Percentiles rank a stretch among this genome's conserved stretches.
Conservation (phyloP, 352 stramenopile genomes). For the Peronosclerospora sorghi region DNA sequence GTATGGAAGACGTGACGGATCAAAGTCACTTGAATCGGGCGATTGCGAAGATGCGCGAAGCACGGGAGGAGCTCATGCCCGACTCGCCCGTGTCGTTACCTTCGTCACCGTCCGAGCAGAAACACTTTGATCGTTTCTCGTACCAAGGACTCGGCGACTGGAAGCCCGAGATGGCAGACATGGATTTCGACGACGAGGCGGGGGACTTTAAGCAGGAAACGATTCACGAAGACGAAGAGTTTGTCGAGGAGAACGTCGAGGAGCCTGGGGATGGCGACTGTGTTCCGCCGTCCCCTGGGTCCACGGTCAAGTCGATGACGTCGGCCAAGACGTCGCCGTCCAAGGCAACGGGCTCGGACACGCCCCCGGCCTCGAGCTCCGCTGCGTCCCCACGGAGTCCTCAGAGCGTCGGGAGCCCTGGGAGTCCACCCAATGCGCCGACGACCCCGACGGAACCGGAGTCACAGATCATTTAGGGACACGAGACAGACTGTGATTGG, state of each 20-base stretch:
- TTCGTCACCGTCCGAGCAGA: constrained; percentile 50
- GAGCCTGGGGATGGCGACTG: constrained; percentile 21
- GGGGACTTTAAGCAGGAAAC: constrained; percentile 44
- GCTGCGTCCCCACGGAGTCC: constrained; percentile 28
- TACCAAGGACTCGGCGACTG: constrained; percentile 52
- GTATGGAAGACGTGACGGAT: constrained; percentile 60
- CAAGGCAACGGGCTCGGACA: constrained; percentile 24
- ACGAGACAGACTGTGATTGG: constrained; percentile 16
- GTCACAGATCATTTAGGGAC: constrained; percentile 27
- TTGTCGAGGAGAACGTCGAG: constrained; percentile 25
- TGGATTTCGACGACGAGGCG: constrained; percentile 47
- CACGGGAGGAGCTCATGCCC: constrained; percentile 59
- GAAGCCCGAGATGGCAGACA: constrained; percentile 52
- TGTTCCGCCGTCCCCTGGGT: constrained; percentile 26
- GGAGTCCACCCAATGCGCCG: constrained; percentile 16
- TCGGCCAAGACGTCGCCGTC: constrained; percentile 20
- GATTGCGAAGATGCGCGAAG: constrained; percentile 59
- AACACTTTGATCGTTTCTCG: constrained; percentile 68
- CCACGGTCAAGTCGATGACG: constrained; percentile 29
- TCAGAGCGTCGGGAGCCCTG: constrained; percentile 24
- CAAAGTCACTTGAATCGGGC: constrained; percentile 50
- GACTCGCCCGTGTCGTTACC: constrained; percentile 57
- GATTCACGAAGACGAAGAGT: constrained; percentile 54
- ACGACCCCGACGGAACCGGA: constrained; percentile 19
- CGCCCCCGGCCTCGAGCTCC: constrained; percentile 25